phyloP scores from a whole-genome alignment of 768 basidiomycete genomes.

The Suillus discolor region DNA sequence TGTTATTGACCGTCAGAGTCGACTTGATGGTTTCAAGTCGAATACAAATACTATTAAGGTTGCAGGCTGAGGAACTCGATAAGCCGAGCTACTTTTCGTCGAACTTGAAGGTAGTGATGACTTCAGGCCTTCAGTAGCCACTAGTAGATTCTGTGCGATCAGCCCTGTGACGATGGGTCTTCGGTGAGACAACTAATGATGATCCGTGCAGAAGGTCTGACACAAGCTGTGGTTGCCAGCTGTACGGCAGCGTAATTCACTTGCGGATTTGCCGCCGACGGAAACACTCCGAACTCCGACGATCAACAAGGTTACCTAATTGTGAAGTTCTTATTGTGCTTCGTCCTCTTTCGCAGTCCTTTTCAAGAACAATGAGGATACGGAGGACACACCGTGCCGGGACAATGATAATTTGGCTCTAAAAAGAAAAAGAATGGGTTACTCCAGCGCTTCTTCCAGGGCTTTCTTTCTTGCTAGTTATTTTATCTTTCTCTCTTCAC shows the following conservation, averaged over 20 bases:
- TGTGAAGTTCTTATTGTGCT: constrained; percentile 32
- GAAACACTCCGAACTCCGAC: neutral
- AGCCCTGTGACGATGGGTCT: neutral
- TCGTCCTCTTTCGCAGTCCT: neutral
- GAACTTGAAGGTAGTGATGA: neutral
- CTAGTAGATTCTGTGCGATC: neutral
- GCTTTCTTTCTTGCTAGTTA: constrained; percentile 10
- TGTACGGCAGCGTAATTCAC: neutral
- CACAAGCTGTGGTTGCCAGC: neutral
- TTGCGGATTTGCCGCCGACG: neutral
- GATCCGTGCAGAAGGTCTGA: neutral
- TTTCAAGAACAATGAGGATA: constrained; percentile 29
- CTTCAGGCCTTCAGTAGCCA: neutral
- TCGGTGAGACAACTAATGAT: neutral
- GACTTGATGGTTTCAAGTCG: too few relatives aligned
- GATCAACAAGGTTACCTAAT: constrained; percentile 10
- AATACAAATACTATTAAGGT: too few relatives aligned
- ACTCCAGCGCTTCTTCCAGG: constrained; percentile 14
- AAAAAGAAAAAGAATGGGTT: constrained; percentile 25
- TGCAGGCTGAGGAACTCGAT: too few relatives aligned
- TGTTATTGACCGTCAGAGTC: too few relatives aligned
- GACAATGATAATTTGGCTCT: constrained; percentile 15
- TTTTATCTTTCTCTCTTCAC: constrained; percentile 10
- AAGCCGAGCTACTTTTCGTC: too few relatives aligned
- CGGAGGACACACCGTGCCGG: neutral